These are phyloP conservation scores for Babesia ovata DNA, from an alignment of 169 alveolate genomes.

Conservation along the genomic window DNA sequence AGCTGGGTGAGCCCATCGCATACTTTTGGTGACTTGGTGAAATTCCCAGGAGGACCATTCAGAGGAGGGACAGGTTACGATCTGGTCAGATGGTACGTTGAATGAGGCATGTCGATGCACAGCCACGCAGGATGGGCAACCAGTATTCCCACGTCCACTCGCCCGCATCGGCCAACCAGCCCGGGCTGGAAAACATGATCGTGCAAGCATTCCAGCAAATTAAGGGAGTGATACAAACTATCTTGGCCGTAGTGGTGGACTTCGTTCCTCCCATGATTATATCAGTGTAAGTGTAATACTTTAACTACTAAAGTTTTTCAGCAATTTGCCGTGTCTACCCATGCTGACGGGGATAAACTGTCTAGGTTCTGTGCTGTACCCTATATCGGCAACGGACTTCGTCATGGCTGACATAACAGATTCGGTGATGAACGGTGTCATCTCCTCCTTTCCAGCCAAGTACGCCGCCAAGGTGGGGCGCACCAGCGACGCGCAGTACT, in stretches of 20 bases:
- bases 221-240: conserved; percentile 80
- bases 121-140: conserved; percentile 67
- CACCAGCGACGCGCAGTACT: conserved; percentile 80
- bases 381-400: conserved; percentile 83
- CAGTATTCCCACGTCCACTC: conserved; percentile 57
- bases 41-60: conserved; percentile 70
- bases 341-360: conserved; percentile 86
- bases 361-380: conserved; percentile 83
- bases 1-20: conserved; percentile 60
- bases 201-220: conserved; percentile 77
- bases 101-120: neutral
- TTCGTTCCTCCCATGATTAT: conserved; percentile 83
- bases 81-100: conserved; percentile 49
- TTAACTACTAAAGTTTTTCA: conserved; percentile 1
- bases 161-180: conserved; percentile 73
- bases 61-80: conserved; percentile 47
- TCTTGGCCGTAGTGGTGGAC: conserved; percentile 77
- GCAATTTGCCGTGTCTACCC: conserved; percentile 86
- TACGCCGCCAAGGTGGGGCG: conserved; percentile 84
- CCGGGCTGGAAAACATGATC: conserved; percentile 76
- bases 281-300: conserved; percentile 70
- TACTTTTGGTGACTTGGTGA: conserved; percentile 35
- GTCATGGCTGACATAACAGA: conserved; percentile 82
- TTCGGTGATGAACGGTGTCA: conserved; percentile 82
- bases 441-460: conserved; percentile 82